Evolutionary conservation across 495 filamentous ascomycete species (phyloP), one percentile per base, ranked within the genome.

Genomic region (Penicillium canescens): DNA sequence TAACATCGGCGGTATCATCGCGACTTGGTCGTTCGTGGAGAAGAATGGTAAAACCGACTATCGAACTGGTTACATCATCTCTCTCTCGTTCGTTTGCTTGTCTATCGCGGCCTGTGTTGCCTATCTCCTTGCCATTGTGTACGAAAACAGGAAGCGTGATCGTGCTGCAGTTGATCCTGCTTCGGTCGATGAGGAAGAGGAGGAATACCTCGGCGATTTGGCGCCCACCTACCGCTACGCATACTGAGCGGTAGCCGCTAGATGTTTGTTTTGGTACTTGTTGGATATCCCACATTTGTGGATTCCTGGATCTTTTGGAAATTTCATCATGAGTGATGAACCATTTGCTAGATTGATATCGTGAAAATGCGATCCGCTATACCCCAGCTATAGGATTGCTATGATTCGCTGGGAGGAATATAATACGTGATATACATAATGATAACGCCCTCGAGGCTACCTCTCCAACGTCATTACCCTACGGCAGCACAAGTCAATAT

Each of bases 1-100:
- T n/a, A 96, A 97, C 59, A 88, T 75, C 31, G 92, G 91, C 35
- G 94, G 93, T 12, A 95, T 98, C 57, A 91, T 97, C 50, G 81
- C 93, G 0, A 92, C 91, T 0, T 97, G 87, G 70, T 77, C 85
- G 0, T 98, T 98, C 69, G 58, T 94, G 21, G 59, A 66, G 6
- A 84, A 78, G 42, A 90, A 97, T 65, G 84, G 82, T 2, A 87
- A 88, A 6, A 61, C 74, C 2, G 61, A 45, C 24, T 96, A 87
- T 67, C 83, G 73, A 12, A 81, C 80, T 18, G 94, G 94, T 0
- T 96, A 93, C 71, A 76, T 75, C 31, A 90, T 97, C 55, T 89
- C 85, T 62, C 68, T 97, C 4, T 83, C 75, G 0, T 96, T 96
- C 61, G 77, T 86, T 11, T 82, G 82, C 44, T 65, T 96, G 40